phyloP scores from a whole-genome alignment of 106 monocot genomes.

The Apostasia ramifera region DNA sequence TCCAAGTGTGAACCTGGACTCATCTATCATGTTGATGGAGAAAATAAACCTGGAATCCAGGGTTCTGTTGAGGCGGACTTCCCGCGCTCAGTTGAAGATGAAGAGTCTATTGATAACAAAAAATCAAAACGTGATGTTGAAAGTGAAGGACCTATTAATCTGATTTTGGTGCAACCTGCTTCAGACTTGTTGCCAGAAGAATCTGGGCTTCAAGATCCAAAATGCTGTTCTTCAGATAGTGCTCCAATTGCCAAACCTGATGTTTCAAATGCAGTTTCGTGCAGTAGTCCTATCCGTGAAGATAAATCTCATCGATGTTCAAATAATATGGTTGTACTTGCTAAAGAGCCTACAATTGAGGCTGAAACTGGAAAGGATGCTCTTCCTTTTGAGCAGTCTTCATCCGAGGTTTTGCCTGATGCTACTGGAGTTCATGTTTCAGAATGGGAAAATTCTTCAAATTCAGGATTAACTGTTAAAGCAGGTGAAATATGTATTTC shows the following conservation, averaged over 20 bases:
- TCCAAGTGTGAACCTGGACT: background rate
- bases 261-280: constrained; percentile 3
- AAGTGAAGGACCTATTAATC: background rate
- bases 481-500: background rate
- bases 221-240: constrained; percentile 8
- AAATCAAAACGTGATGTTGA: background rate
- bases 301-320: constrained; percentile 2
- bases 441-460: background rate
- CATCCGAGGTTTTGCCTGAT: background rate
- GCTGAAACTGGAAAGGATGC: background rate
- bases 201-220: constrained; percentile 11
- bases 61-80: background rate
- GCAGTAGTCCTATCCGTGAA: background rate
- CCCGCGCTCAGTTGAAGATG: background rate
- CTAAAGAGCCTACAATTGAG: constrained; percentile 1
- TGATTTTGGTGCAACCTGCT: background rate
- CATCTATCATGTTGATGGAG: background rate
- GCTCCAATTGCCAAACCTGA: constrained; percentile 5
- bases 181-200: constrained; percentile 4
- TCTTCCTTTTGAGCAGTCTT: background rate
- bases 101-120: constrained; percentile 2
- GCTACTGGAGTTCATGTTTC: background rate
- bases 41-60: background rate
- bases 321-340: background rate
- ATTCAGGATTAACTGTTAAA: background rate